Evolutionary conservation across 129 eudicot genomes (phyloP), one percentile per base, ranked within the genome.

Genomic region (Centella asiatica): DNA sequence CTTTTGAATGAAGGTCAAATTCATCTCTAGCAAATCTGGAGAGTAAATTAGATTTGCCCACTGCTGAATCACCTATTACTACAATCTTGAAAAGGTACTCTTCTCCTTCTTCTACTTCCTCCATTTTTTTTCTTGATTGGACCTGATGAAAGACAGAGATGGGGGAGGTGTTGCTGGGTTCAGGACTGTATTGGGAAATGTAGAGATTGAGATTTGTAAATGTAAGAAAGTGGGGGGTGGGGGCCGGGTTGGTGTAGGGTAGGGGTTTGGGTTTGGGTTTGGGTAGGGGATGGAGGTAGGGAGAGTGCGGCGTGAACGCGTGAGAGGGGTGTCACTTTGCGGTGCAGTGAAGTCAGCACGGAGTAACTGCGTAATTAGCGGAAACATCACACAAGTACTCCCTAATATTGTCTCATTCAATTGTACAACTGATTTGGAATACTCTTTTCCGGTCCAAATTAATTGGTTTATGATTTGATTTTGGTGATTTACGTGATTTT

Each of bases 21-120:
- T 90, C 97, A 59, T 90, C 88, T 33, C 93, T 66, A 0, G 95
- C 95, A 65, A 82, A 90, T 14, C 85, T 80, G 0, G 97, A 85
- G 0, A 86, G 69, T 26, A 86, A 65, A 24, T 76, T 85, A 4
- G 87, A 83, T 73, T 90, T 90, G 18, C 97, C 95, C 23, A 90
- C 97, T 2, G 97, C 97, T 7, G 97, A 90, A 60, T 86, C 97
- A 0, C 97, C 97, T 20, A 90, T 90, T 5, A 90, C 93, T 17
- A 90, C 97, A 44, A 86, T 86, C 71, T 90, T 90, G 93, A 90
- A 90, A 20, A 90, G 75, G 59, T 90, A 90, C 67, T 90, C 97
- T 60, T 90, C 97, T 15, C 95, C 87, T 47, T 64, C 76, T 29
- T 60, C 88, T 56, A 27, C 65, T 31, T 76, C 93, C 13, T 65